Percentiles rank a stretch among this genome's conserved stretches.
phyloP scores from a whole-genome alignment of 176 grass and related monocot genomes.

The Oryza glumipatula region DNA sequence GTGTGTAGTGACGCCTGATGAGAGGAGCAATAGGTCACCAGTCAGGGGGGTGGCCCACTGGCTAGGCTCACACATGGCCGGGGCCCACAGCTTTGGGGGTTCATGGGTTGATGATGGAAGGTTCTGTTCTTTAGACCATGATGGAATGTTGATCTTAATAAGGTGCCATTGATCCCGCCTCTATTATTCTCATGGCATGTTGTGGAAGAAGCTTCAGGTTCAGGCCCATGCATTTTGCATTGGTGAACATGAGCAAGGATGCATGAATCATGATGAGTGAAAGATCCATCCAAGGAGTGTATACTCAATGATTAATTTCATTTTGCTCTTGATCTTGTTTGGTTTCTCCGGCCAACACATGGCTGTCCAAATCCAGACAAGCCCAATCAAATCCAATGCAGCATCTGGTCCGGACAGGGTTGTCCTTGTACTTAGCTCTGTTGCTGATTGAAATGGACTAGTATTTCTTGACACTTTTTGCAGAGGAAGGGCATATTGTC shows the following conservation, averaged over 20 bases:
- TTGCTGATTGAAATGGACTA: slow-evolving; percentile 25
- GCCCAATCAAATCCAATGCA: slow-evolving; percentile 1
- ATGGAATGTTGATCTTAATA: slow-evolving; percentile 22
- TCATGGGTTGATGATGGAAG: not conserved
- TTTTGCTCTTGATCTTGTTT: not conserved
- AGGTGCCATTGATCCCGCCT: not conserved
- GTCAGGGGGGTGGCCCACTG: not conserved
- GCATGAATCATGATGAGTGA: slow-evolving; percentile 11
- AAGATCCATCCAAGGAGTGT: not conserved
- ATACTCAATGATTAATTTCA: not conserved
- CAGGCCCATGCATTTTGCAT: not conserved
- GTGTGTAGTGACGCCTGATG: slow-evolving; percentile 21
- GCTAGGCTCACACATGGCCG: not conserved
- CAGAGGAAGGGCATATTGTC: slow-evolving; percentile 13
- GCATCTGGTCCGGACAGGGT: not conserved
- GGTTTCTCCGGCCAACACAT: slow-evolving; percentile 20
- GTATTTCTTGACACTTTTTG: not conserved
- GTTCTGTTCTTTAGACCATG: too few species aligned
- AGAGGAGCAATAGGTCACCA: slow-evolving; percentile 2
- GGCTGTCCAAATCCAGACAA: slow-evolving; percentile 14
- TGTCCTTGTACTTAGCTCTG: not conserved
- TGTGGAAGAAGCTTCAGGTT: slow-evolving; percentile 15
- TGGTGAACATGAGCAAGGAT: not conserved
- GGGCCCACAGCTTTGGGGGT: not conserved
- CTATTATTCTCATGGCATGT: not conserved